Evolutionary conservation across 2,329 filamentous ascomycete genomes (phyloP).

Genomic region (Atkinsonella hypoxylon): DNA sequence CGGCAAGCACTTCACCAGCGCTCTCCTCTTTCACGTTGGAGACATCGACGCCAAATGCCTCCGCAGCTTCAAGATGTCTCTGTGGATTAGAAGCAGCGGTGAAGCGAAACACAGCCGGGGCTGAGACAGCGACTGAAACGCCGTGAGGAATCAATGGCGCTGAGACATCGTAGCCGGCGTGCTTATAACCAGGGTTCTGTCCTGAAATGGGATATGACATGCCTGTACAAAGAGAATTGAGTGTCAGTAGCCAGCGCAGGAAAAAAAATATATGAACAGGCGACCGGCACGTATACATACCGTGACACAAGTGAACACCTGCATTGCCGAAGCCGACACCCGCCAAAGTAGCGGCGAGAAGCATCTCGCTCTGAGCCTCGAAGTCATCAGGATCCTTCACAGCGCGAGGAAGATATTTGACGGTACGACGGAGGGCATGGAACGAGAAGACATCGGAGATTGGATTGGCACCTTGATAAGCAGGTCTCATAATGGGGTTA

Average conservation of each 20-base stretch:
- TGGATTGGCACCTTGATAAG: constrained; percentile 94
- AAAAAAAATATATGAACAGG: not conserved
- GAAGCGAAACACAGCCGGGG: constrained; percentile 88
- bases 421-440: constrained; percentile 66
- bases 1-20: constrained; percentile 76
- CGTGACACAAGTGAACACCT: constrained; percentile 70
- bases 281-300: constrained; percentile 22
- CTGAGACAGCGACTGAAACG: constrained; percentile 86
- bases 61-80: constrained; percentile 77
- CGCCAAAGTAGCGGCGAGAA: constrained; percentile 84
- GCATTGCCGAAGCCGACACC: constrained; percentile 97
- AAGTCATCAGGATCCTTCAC: constrained; percentile 80
- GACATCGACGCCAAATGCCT: constrained; percentile 83
- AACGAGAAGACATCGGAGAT: constrained; percentile 97
- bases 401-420: constrained; percentile 85
- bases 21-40: constrained; percentile 78
- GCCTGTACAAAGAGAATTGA: constrained; percentile 31
- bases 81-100: constrained; percentile 87
- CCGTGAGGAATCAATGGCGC: constrained; percentile 85
- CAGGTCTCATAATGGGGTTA: constrained; percentile 83
- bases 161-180: constrained; percentile 71
- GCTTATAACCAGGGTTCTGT: constrained; percentile 82
- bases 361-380: constrained; percentile 91
- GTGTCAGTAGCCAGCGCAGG: not conserved
- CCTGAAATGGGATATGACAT: constrained; percentile 98